Conservation (phyloP, 768 basidiomycete species). For the Sporobolomyces pararoseus region DNA sequence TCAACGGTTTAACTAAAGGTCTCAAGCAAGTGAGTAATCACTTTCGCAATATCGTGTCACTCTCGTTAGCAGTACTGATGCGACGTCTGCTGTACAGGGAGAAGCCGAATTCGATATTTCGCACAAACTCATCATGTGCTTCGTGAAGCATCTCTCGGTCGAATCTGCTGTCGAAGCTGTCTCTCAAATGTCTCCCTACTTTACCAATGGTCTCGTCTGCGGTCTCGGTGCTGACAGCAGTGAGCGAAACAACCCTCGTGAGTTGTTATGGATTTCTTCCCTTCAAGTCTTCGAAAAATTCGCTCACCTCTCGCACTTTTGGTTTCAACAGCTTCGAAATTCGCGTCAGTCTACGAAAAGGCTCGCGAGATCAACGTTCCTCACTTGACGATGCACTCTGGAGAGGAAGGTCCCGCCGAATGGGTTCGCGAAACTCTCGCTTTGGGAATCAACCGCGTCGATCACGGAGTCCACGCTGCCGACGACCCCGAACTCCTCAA, state of each 20-base stretch:
- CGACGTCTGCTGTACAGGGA: conserved; percentile 19
- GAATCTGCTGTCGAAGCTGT: conserved; percentile 30
- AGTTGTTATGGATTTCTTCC: not conserved
- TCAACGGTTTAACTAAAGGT: conserved; percentile 39
- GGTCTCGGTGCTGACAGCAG: conserved; percentile 40
- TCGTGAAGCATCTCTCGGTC: conserved; percentile 38
- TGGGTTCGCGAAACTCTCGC: conserved; percentile 33
- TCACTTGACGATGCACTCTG: conserved; percentile 41
- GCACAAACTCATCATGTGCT: conserved; percentile 39
- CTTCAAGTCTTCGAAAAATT: too few species aligned
- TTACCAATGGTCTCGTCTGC: conserved; percentile 30
- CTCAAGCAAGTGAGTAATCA: conserved; percentile 14
- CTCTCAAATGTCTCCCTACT: conserved; percentile 26
- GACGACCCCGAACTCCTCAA: conserved; percentile 39
- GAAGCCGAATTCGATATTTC: conserved; percentile 40
- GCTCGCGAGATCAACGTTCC: conserved; percentile 35
- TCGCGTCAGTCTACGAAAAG: conserved; percentile 27
- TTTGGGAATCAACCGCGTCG: conserved; percentile 38
- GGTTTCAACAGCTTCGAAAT: conserved; percentile 34
- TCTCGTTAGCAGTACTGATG: too few species aligned
- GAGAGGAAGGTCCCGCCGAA: conserved; percentile 43
- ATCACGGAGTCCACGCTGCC: conserved; percentile 42
- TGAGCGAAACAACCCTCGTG: conserved; percentile 35
- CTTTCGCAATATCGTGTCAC: too few species aligned
- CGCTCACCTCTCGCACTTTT: too few species aligned